Percentiles rank a stretch among this genome's conserved stretches.
phyloP scores from a whole-genome alignment of 768 basidiomycete species.

The Cyclocybe cylindracea region DNA sequence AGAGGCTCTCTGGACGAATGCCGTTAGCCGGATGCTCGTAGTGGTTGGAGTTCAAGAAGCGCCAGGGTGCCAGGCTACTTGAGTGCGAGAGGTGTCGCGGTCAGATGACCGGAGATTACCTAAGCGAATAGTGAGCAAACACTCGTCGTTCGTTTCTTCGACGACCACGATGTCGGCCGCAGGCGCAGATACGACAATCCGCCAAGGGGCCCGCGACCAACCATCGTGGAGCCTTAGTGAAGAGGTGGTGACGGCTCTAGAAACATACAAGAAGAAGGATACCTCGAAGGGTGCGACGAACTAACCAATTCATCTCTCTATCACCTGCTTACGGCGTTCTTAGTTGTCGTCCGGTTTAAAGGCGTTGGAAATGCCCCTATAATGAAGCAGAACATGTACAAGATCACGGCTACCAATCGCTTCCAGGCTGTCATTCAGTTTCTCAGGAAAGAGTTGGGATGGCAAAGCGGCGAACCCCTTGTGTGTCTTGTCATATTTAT shows the following conservation, averaged over 20 bases:
- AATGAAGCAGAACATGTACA: conserved; percentile 99
- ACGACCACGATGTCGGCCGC: conserved; percentile 17
- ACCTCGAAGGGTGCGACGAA: conserved; percentile 61
- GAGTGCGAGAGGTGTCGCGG: too few species aligned
- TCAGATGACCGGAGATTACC: too few species aligned
- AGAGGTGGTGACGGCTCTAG: conserved; percentile 72
- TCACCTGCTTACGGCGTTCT: neutral
- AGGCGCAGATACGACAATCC: conserved; percentile 28
- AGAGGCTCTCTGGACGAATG: too few species aligned
- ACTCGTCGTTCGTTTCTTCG: neutral
- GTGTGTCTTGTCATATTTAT: conserved; percentile 43
- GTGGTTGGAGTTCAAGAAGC: too few species aligned
- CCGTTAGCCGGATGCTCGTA: too few species aligned
- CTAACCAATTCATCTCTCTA: neutral
- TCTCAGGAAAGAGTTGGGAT: conserved; percentile 83
- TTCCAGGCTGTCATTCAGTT: conserved; percentile 97
- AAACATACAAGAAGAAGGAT: conserved; percentile 87
- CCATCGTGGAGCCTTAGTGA: conserved; percentile 34
- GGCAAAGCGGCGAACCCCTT: conserved; percentile 84
- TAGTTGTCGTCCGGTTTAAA: conserved; percentile 96
- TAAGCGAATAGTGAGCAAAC: too few species aligned
- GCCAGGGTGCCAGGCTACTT: too few species aligned
- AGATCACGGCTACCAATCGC: conserved; percentile 90
- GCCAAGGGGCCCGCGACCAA: conserved; percentile 21
- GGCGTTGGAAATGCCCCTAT: conserved; percentile 97